phyloP scores from a whole-genome alignment of 2,329 filamentous ascomycete species.

The Trichoderma sp. region DNA sequence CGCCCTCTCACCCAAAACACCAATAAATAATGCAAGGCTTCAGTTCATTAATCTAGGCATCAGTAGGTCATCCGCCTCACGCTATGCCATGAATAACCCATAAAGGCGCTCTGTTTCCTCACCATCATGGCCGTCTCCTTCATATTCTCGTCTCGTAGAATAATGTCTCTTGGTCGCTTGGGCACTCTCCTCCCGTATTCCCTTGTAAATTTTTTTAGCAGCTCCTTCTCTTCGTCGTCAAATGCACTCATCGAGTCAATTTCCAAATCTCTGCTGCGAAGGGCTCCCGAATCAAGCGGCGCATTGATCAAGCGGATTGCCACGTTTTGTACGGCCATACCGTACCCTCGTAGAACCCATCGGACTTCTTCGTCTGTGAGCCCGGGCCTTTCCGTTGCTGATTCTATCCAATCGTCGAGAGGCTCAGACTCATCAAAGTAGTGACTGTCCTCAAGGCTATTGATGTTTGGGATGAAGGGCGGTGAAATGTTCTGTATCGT shows the following conservation, averaged over 20 bases:
- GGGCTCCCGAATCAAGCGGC: constrained; percentile 53
- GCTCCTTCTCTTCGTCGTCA: constrained; percentile 44
- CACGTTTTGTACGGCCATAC: constrained; percentile 47
- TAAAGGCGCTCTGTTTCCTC: constrained; percentile 80
- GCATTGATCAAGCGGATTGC: constrained; percentile 51
- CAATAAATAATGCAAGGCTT: neutral
- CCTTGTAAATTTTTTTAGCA: constrained; percentile 56
- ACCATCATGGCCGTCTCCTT: constrained; percentile 74
- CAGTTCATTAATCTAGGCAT: constrained; percentile 22
- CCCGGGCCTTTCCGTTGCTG: constrained; percentile 43
- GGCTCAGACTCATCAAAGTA: constrained; percentile 88
- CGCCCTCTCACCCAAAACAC: neutral
- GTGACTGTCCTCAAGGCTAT: constrained; percentile 71
- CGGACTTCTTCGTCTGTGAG: constrained; percentile 40
- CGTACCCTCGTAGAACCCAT: constrained; percentile 45
- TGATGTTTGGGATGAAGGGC: constrained; percentile 78
- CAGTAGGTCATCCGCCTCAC: constrained; percentile 43
- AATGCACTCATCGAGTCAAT: constrained; percentile 48
- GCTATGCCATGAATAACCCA: constrained; percentile 84
- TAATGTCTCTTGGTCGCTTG: constrained; percentile 80
- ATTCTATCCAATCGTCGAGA: constrained; percentile 65
- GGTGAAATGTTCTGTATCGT: constrained; percentile 70
- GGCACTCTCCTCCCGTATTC: constrained; percentile 66
- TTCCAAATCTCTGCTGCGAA: constrained; percentile 55
- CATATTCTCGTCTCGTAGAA: constrained; percentile 73